A percentile compares a stretch with the other conserved stretches of the same genome.
Evolutionary conservation across 108 stramenopile genomes (phyloP).

Genomic region (Licmophora abbreviata): DNA sequence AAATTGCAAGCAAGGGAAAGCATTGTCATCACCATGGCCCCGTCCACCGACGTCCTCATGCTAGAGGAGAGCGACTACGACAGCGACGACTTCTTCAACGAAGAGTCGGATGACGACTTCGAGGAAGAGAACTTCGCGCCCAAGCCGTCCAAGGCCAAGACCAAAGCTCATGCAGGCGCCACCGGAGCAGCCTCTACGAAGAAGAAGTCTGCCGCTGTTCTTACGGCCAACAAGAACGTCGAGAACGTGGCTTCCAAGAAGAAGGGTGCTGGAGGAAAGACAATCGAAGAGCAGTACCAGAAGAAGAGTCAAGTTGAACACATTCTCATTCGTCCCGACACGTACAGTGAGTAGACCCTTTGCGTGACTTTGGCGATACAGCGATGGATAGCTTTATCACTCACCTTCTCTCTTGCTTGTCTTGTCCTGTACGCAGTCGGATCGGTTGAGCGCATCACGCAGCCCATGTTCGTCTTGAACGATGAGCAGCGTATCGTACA

Average conservation of each 20-base stretch:
- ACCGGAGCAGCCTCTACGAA: background rate
- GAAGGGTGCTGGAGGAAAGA: constrained; percentile 31
- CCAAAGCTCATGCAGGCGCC: constrained; percentile 9
- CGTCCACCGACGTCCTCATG: constrained; percentile 13
- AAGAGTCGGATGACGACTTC: constrained; percentile 11
- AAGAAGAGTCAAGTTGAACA: constrained; percentile 98
- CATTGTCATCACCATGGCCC: too few relatives aligned
- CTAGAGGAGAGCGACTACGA: constrained; percentile 27
- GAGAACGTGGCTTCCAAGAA: constrained; percentile 5
- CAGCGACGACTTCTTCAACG: constrained; percentile 16
- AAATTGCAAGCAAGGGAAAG: too few relatives aligned
- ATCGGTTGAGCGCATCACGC: constrained; percentile 69
- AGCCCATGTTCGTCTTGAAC: constrained; percentile 91
- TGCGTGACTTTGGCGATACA: constrained; percentile 20
- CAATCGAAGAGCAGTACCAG: constrained; percentile 90
- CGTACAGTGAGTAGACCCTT: constrained; percentile 87
- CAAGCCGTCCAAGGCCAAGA: constrained; percentile 15
- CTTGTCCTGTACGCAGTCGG: constrained; percentile 39
- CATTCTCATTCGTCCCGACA: constrained; percentile 96
- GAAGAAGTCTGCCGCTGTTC: constrained; percentile 4
- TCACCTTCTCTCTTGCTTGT: background rate
- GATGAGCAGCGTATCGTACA: constrained; percentile 56
- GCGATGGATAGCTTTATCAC: constrained; percentile 26
- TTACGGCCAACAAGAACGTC: constrained; percentile 21
- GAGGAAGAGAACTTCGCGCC: constrained; percentile 39